Evolutionary conservation across 148 eudicot species (phyloP), one percentile per base, ranked within the genome.

Genomic region (Rhododendron kiyosumense): DNA sequence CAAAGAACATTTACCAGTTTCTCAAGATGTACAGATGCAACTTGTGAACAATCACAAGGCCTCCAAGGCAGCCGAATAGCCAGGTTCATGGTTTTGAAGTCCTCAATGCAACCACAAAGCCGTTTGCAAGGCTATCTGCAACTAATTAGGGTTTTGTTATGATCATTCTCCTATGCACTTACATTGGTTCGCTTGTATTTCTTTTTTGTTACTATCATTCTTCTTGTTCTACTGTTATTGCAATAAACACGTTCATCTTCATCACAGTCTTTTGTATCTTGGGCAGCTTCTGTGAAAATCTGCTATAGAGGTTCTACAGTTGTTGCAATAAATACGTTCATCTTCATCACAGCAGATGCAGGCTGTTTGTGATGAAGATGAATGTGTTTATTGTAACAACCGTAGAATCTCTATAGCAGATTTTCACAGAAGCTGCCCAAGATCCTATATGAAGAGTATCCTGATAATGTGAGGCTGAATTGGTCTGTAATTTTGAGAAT

Each of bases 21-120:
- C 98, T 24, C 86, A 89, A 79, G 98, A 96, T 38, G 98, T 95
- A 88, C 99, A 97, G 91, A 87, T 89, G 87, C 98, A 97, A 88
- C 81, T 97, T 89, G 84, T 97, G 71, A 97, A 95, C 46, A 88
- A 84, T 38, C 89, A 94, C 96, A 95, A 92, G 85, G 93, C 95
- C 76, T 87, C 90, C 84, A 94, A 86, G 88, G 92, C 61, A 63
- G 89, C 90, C 30, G 93, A 91, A 59, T 90, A 90, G 17, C 32
- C 28, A 30, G 63, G 83, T 17, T 51, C 43, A 43, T 41, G 36
- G 57, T 74, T 26, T 32, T 3, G 26, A 78, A 48, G 81, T n/a
- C 79, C 80, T 30, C 51, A 1, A 41, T 82, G 65, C 49, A 4
- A 65, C 13, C 30, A n/a, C 26, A 65, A 14, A n/a, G 71, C 26